Conservation (phyloP, 345 rosid genomes). For the Eucalyptus urophylla region DNA sequence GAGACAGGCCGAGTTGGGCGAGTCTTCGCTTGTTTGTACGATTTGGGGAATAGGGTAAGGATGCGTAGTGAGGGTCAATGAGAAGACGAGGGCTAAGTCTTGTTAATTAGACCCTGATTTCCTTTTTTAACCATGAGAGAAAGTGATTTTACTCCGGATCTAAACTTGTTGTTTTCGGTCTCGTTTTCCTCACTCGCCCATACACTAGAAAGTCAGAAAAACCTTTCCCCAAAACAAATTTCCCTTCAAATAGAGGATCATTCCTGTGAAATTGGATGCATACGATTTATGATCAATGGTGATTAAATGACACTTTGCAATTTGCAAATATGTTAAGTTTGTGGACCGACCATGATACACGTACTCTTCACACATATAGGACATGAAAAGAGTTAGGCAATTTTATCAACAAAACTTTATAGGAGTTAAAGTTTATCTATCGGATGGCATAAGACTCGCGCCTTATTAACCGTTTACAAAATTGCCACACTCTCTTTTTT, state of each 20-base stretch:
- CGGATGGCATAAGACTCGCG: rapidly evolving
- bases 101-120: neutral
- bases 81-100: neutral
- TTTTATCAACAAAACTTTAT: neutral
- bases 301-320: neutral
- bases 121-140: neutral
- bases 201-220: neutral
- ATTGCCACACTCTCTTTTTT: neutral
- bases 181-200: neutral
- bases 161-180: neutral
- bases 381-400: neutral
- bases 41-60: neutral
- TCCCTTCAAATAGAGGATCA: rapidly evolving
- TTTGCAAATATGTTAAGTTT: neutral
- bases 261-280: neutral
- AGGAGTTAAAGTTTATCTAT: neutral
- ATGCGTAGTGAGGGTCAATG: neutral
- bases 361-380: neutral
- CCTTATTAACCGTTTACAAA: rapidly evolving
- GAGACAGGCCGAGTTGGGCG: neutral
- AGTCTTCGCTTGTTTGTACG: neutral
- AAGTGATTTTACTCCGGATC: neutral
- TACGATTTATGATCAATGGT: rapidly evolving
- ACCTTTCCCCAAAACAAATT: neutral
- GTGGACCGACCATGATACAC: neutral